phyloP scores from a whole-genome alignment of 2,329 filamentous ascomycete genomes.

The Neoascochyta sp. region DNA sequence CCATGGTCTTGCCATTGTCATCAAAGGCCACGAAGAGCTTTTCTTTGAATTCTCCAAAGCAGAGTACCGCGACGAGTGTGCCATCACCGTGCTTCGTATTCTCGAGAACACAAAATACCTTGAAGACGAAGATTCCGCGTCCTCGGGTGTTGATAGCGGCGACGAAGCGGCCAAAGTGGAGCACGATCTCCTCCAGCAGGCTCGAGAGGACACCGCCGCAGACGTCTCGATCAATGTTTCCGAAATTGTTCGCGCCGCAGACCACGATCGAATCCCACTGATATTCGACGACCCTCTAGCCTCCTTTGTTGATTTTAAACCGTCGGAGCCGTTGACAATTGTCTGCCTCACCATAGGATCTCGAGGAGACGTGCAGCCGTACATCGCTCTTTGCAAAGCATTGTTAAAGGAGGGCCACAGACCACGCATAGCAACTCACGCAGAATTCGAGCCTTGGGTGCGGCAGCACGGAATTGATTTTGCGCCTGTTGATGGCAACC shows the following conservation, averaged over 20 bases:
- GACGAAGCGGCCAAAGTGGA: conserved; percentile 76
- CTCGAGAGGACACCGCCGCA: conserved; percentile 49
- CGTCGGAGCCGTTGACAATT: conserved; percentile 70
- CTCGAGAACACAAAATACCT: conserved; percentile 70
- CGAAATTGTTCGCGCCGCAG: conserved; percentile 28
- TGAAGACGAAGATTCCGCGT: conserved; percentile 64
- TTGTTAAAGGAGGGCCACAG: conserved; percentile 83
- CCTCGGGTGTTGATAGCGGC: conserved; percentile 64
- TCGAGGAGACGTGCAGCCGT: conserved; percentile 92
- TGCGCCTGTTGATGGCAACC: conserved; percentile 81
- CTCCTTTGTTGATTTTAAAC: conserved; percentile 89
- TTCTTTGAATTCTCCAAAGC: conserved; percentile 87
- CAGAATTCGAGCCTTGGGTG: conserved; percentile 85
- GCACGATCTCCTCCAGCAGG: conserved; percentile 73
- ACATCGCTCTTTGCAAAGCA: conserved; percentile 92
- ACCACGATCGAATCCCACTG: conserved; percentile 64
- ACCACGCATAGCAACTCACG: conserved; percentile 84
- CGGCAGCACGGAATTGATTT: conserved; percentile 93
- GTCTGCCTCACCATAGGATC: conserved; percentile 96
- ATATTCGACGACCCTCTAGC: conserved; percentile 85
- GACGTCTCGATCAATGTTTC: conserved; percentile 19
- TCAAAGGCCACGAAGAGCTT: conserved; percentile 88
- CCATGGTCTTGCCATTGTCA: conserved; percentile 85
- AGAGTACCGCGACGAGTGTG: conserved; percentile 83
- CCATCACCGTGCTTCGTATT: conserved; percentile 72